Conservation (phyloP, 352 stramenopile genomes). For the Phytophthora hybrid region DNA sequence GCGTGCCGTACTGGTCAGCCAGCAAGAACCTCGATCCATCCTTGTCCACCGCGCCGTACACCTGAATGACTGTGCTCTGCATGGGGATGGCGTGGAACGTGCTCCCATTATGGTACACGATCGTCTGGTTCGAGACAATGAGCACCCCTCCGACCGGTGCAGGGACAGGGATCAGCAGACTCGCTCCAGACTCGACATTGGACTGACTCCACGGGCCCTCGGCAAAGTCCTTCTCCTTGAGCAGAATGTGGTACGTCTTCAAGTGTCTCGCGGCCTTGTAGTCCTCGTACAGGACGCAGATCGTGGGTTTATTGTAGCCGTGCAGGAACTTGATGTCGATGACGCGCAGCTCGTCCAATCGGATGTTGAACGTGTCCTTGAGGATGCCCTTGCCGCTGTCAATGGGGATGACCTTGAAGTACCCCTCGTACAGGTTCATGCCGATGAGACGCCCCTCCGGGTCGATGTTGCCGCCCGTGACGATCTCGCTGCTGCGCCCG, state of each 20-base stretch:
- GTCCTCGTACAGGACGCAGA: conserved; percentile 94
- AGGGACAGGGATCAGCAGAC: conserved; percentile 90
- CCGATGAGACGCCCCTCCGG: conserved; percentile 87
- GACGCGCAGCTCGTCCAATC: conserved; percentile 92
- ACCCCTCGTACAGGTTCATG: conserved; percentile 93
- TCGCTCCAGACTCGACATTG: conserved; percentile 90
- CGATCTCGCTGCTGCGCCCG: conserved; percentile 88
- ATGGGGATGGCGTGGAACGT: conserved; percentile 94
- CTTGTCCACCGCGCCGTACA: conserved; percentile 89
- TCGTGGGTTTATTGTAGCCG: conserved; percentile 88
- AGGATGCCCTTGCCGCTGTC: conserved; percentile 81
- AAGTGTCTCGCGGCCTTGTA: conserved; percentile 90
- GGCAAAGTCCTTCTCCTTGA: conserved; percentile 92
- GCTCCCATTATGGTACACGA: conserved; percentile 91
- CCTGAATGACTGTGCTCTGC: conserved; percentile 90
- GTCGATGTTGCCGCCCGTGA: conserved; percentile 91
- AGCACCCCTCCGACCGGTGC: conserved; percentile 86
- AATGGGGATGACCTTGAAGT: conserved; percentile 93
- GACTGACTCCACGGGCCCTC: conserved; percentile 90
- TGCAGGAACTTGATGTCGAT: conserved; percentile 95
- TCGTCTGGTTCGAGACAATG: conserved; percentile 93
- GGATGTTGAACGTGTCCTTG: conserved; percentile 93
- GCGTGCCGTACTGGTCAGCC: conserved; percentile 89
- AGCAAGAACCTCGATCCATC: conserved; percentile 91
- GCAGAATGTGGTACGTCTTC: conserved; percentile 92